These are phyloP conservation scores for Apium graveolens DNA, from an alignment of 129 eudicot species.

Conservation along the genomic window DNA sequence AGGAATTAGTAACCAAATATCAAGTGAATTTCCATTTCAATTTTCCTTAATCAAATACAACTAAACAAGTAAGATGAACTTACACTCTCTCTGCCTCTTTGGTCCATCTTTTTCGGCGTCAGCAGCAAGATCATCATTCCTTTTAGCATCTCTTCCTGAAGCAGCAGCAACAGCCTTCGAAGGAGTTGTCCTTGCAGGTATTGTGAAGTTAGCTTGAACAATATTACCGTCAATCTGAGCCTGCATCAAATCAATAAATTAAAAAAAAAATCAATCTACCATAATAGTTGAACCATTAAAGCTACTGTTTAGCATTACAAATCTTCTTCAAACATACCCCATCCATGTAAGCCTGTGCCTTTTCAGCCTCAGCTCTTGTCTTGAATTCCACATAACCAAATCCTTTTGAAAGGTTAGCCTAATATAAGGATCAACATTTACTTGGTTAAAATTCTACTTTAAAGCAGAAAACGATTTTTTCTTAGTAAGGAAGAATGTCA, in stretches of 20 bases:
- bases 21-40: neutral
- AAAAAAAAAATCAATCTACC: slow-evolving; percentile 11
- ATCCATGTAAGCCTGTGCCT: slow-evolving; percentile 52
- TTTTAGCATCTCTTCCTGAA: slow-evolving; percentile 53
- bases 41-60: neutral
- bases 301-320: neutral
- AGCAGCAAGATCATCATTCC: slow-evolving; percentile 40
- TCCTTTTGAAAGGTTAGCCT: slow-evolving; percentile 24
- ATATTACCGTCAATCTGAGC: slow-evolving; percentile 85
- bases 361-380: slow-evolving; percentile 32
- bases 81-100: slow-evolving; percentile 38
- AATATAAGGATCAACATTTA: neutral
- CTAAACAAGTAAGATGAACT: neutral
- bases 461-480: neutral
- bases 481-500: neutral
- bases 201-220: slow-evolving; percentile 68
- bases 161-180: slow-evolving; percentile 55
- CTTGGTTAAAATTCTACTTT: neutral
- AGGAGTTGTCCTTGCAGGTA: slow-evolving; percentile 78
- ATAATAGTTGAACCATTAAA: neutral
- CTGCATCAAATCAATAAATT: slow-evolving; percentile 31
- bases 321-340: slow-evolving; percentile 42
- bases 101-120: slow-evolving; percentile 69
- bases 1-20: neutral
- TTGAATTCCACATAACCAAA: slow-evolving; percentile 34